Conservation (phyloP, 352 stramenopile genomes). For the Phytophthora tentaculata region DNA sequence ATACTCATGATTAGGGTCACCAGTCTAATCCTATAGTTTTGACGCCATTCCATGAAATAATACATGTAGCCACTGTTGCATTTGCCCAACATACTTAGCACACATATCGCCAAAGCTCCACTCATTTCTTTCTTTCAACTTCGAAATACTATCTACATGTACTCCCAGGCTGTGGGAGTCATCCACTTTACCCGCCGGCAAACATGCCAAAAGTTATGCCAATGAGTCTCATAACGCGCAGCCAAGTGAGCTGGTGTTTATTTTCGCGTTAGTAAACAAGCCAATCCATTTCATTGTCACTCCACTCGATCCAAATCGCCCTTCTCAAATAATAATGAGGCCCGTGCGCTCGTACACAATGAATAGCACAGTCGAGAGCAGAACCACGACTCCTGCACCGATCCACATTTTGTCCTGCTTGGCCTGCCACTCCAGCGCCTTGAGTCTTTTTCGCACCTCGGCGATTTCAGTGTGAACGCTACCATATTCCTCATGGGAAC, state of each 20-base stretch:
- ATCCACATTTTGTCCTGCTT: conserved; percentile 85
- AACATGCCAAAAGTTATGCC: too few relatives aligned
- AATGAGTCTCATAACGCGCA: too few relatives aligned
- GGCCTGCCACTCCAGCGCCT: conserved; percentile 74
- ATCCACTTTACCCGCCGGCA: not conserved
- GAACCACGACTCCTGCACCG: conserved; percentile 59
- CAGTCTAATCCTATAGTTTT: conserved; percentile 1
- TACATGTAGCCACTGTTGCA: not conserved
- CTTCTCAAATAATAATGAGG: conserved; percentile 60
- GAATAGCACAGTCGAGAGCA: conserved; percentile 69
- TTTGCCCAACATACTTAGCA: too few relatives aligned
- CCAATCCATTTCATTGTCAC: not conserved
- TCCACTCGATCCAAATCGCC: not conserved
- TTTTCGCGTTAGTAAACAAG: not conserved
- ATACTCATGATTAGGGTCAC: conserved; percentile 16
- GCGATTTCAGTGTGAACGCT: conserved; percentile 63
- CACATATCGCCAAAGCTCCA: not conserved
- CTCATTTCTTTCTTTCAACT: not conserved
- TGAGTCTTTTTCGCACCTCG: conserved; percentile 66
- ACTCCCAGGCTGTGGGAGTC: not conserved
- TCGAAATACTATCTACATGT: not conserved
- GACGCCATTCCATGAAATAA: not conserved
- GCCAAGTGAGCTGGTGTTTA: too few relatives aligned
- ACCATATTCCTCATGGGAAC: conserved; percentile 66
- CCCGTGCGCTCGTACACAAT: conserved; percentile 83